A percentile compares a stretch with the other conserved stretches of the same genome.
Conservation (phyloP, 179 eudicot genomes). For the Beta lomatogona region DNA sequence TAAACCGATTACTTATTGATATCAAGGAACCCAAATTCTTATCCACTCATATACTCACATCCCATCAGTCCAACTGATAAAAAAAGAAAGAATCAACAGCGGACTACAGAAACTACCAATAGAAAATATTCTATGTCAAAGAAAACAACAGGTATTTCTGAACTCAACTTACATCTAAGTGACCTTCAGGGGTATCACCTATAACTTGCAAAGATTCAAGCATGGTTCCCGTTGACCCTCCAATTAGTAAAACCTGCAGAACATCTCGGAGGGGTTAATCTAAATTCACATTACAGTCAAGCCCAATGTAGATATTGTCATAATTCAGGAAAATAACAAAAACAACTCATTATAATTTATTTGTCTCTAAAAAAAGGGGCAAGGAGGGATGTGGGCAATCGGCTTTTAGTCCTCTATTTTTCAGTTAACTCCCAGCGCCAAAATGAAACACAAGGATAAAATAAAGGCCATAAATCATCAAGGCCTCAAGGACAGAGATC, state of each 20-base stretch:
- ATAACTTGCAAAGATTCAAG: slow-evolving; percentile 89
- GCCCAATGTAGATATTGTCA: neutral
- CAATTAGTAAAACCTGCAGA: slow-evolving; percentile 87
- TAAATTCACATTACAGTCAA: neutral
- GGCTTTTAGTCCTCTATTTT: neutral
- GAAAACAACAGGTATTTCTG: slow-evolving; percentile 13
- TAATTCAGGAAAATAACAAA: neutral
- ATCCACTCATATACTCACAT: neutral
- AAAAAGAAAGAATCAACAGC: too few relatives aligned
- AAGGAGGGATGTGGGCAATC: neutral
- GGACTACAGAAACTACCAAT: too few relatives aligned
- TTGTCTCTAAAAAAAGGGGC: too few relatives aligned
- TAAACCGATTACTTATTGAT: neutral
- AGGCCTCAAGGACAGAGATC: too few relatives aligned
- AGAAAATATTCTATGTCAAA: neutral
- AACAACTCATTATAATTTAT: too few relatives aligned
- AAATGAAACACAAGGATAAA: too few relatives aligned
- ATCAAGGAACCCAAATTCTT: neutral
- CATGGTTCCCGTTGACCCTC: slow-evolving; percentile 99
- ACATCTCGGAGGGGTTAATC: slow-evolving; percentile 13
- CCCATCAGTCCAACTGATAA: too few relatives aligned
- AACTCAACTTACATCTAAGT: slow-evolving; percentile 61
- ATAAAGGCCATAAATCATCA: too few relatives aligned
- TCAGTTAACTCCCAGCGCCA: too few relatives aligned
- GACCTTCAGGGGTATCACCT: slow-evolving; percentile 69